Evolutionary conservation across 1,284 basidiomycete species (phyloP).

Genomic region (Caloboletus inedulis): DNA sequence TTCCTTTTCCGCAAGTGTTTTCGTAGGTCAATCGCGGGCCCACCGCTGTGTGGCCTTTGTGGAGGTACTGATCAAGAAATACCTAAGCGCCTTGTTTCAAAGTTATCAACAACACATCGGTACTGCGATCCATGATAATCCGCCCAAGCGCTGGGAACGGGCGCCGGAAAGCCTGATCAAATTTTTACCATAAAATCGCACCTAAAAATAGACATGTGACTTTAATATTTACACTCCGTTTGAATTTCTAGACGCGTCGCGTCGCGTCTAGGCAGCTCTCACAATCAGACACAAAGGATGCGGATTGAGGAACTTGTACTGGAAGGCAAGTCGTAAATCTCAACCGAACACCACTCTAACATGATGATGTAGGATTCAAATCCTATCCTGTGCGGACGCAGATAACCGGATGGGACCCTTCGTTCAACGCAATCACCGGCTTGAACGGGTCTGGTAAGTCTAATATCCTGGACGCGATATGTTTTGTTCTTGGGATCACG

Average conservation of each 20-base stretch:
- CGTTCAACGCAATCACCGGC: constrained; percentile 97
- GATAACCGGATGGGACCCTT: constrained; percentile 93
- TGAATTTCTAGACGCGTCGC: constrained; percentile 30
- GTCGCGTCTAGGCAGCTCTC: constrained; percentile 22
- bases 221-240: constrained; percentile 23
- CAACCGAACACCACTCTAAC: constrained; percentile 3
- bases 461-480: constrained; percentile 97
- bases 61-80: neutral
- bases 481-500: constrained; percentile 95
- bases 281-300: constrained; percentile 42
- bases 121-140: neutral
- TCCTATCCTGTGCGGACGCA: constrained; percentile 95
- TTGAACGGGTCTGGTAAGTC: constrained; percentile 95
- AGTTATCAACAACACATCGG: neutral
- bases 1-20: constrained; percentile 17
- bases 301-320: constrained; percentile 80
- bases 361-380: constrained; percentile 71
- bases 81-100: neutral
- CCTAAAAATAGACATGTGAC: constrained; percentile 12
- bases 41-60: too few species aligned
- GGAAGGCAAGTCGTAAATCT: constrained; percentile 50
- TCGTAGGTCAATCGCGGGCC: neutral
- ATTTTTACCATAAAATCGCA: neutral
- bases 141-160: constrained; percentile 16
- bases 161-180: constrained; percentile 1